Percentiles rank a stretch among this genome's conserved stretches.
phyloP scores from a whole-genome alignment of 192 early-diverging fungal species.

The Backusella morwellensis region DNA sequence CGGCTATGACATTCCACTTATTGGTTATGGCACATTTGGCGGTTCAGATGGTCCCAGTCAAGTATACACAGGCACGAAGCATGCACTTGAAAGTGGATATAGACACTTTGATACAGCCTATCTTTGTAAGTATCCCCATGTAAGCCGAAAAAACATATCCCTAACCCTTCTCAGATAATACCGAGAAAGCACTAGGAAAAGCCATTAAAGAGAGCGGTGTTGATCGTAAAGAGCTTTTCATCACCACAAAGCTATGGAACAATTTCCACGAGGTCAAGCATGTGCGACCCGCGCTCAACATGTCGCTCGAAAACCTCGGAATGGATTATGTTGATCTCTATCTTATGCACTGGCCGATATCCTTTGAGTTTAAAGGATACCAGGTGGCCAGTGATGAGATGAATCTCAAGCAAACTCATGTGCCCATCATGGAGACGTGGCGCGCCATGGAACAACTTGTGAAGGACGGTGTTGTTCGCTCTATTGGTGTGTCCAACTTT shows the following conservation, averaged over 20 bases:
- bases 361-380: conserved; percentile 42
- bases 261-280: conserved; percentile 58
- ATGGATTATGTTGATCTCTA: conserved; percentile 81
- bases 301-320: conserved; percentile 65
- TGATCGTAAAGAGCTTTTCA: conserved; percentile 62
- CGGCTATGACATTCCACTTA: conserved; percentile 27
- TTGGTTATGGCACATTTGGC: conserved; percentile 27
- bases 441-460: conserved; percentile 74
- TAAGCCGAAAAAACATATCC: background rate
- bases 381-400: conserved; percentile 5
- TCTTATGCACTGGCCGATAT: conserved; percentile 84
- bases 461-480: conserved; percentile 53
- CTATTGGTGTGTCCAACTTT: conserved; percentile 83
- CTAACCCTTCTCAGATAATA: conserved; percentile 39
- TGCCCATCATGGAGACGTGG: conserved; percentile 64
- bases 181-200: conserved; percentile 67
- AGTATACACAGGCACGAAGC: conserved; percentile 21
- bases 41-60: conserved; percentile 16
- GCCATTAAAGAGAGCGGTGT: conserved; percentile 51
- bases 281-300: conserved; percentile 58
- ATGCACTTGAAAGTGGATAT: conserved; percentile 53
- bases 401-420: conserved; percentile 33
- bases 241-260: conserved; percentile 55
- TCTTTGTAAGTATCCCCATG: conserved; percentile 22
- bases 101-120: conserved; percentile 57